Evolutionary conservation across 2,329 filamentous ascomycete genomes (phyloP), one percentile per base, ranked within the genome.

Genomic region (Gnomoniopsis smithogilvyi): DNA sequence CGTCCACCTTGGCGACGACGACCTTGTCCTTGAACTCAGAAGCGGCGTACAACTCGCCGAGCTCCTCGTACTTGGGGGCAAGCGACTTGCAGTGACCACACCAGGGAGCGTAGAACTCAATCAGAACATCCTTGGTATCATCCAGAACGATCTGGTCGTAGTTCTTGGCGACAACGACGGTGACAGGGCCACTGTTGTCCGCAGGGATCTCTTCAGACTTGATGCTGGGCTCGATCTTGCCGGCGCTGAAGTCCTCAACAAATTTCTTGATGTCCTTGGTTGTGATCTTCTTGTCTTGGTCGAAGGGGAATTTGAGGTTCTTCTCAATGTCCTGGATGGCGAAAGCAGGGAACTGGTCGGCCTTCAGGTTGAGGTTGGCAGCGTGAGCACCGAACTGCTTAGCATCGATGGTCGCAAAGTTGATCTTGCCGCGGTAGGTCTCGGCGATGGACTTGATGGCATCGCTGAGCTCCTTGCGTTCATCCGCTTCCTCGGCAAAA

Each of bases 1-100:
- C 95, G 72, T 99, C 95, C 67, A 99, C 89, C 89, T 99, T 99
- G 78, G 93, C 95, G 72, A 99, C 91, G 69, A 95, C 82, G 61
- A 99, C 90, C 78, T 92, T 88, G 79, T 87, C 82, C 75, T 90
- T 90, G 78, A 87, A 89, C 67, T 90, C 88, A 80, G 89, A 81
- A 86, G 86, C 76, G 85, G 86, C 81, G 79, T 92, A 97, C 61
- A 86, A 81, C 61, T 82, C 76, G 58, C 85, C 95, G 61, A 99
- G 90, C 76, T 97, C 91, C 64, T 99, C 95, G 77, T 97, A 99
- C 76, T 96, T 89, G 70, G 95, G 95, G 59, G 95, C 94, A 63
- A 99, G 89, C 76, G 87, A 93, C 86, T 98, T 98, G 91, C 95
- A 99, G 86, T 99, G 95, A 68, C 95, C 95, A 75, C 95, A 99